phyloP scores from a whole-genome alignment of 2,329 filamentous ascomycete genomes.

The Colletotrichum acutatum region DNA sequence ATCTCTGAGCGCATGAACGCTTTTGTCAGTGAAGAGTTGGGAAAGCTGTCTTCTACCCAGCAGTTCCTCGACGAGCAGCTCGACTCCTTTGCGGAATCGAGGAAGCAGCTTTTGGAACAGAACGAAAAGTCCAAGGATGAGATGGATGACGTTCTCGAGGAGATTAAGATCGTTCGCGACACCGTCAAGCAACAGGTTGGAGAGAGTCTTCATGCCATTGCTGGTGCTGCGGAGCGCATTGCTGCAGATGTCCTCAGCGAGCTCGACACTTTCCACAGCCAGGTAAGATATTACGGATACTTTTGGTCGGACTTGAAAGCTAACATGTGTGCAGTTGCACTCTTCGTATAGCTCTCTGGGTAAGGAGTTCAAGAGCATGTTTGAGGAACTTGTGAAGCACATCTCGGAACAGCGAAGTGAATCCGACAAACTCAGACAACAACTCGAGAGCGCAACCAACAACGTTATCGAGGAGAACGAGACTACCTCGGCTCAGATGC shows the following conservation, averaged over 20 bases:
- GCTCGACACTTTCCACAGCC: conserved; percentile 83
- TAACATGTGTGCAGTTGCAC: conserved; percentile 69
- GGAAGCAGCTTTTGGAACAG: conserved; percentile 74
- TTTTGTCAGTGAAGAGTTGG: conserved; percentile 81
- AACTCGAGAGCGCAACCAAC: conserved; percentile 77
- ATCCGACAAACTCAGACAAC: conserved; percentile 75
- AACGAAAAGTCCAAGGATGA: conserved; percentile 79
- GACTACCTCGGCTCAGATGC: conserved; percentile 72
- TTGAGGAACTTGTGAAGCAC: conserved; percentile 82
- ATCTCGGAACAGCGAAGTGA: conserved; percentile 82
- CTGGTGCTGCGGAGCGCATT: conserved; percentile 86
- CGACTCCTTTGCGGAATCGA: conserved; percentile 73
- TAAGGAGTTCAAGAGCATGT: conserved; percentile 85
- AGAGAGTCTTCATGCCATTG: conserved; percentile 84
- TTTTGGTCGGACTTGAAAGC: background rate
- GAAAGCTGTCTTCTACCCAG: conserved; percentile 77
- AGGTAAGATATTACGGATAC: conserved; percentile 51
- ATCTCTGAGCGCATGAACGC: conserved; percentile 78
- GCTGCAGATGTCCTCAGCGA: conserved; percentile 90
- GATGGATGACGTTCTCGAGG: conserved; percentile 91
- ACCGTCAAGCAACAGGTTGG: conserved; percentile 88
- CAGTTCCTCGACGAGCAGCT: conserved; percentile 77
- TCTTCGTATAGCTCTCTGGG: conserved; percentile 85
- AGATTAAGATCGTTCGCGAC: conserved; percentile 90
- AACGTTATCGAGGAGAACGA: conserved; percentile 76